phyloP scores from a whole-genome alignment of 106 monocot species.

The Acanthochlamys bracteata region DNA sequence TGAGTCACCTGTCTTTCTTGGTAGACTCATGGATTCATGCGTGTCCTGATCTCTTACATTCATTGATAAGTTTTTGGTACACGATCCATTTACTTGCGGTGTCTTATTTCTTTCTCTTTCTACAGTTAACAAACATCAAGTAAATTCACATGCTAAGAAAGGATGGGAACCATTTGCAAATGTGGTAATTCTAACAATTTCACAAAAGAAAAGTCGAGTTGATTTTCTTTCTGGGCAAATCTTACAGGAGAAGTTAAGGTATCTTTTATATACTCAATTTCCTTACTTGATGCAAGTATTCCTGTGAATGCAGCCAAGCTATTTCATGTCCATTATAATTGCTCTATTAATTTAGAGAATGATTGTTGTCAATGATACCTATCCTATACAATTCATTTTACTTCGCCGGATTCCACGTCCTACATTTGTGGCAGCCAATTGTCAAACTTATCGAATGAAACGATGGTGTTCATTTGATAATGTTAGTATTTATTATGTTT shows the following conservation, averaged over 20 bases:
- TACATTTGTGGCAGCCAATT: too few species aligned
- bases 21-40: not conserved
- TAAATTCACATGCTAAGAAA: constrained; percentile 97
- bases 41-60: not conserved
- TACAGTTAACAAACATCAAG: constrained; percentile 83
- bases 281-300: not conserved
- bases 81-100: not conserved
- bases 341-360: too few species aligned
- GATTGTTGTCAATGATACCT: too few species aligned
- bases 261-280: constrained; percentile 2
- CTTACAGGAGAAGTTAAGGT: constrained; percentile 81
- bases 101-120: not conserved
- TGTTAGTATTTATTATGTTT: too few species aligned
- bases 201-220: constrained; percentile 71
- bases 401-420: too few species aligned
- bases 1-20: not conserved
- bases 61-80: not conserved
- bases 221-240: constrained; percentile 98
- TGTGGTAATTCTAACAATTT: constrained; percentile 69
- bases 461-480: too few species aligned
- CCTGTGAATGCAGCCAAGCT: too few species aligned
- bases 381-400: too few species aligned
- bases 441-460: too few species aligned
- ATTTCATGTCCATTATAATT: too few species aligned
- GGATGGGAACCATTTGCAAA: constrained; percentile 98